These are phyloP conservation scores for Trichophyton schoenleinii DNA, from an alignment of 2,329 filamentous ascomycete species.

Conservation along the genomic window DNA sequence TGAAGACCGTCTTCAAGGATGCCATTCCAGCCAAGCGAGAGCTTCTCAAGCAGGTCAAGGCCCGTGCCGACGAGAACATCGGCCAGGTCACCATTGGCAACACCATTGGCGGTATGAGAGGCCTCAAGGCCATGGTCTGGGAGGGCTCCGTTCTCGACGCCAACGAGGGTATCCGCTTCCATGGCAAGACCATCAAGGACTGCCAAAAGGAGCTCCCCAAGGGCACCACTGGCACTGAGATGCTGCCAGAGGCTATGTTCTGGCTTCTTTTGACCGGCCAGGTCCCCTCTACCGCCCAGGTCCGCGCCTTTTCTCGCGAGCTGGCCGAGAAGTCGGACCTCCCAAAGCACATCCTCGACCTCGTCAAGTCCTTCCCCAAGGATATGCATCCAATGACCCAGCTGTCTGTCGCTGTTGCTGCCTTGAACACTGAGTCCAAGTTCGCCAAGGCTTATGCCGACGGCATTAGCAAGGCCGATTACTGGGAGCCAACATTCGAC, in stretches of 20 bases:
- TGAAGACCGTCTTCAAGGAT: slow-evolving; percentile 74
- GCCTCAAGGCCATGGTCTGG: slow-evolving; percentile 96
- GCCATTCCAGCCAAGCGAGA: slow-evolving; percentile 87
- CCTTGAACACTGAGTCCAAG: slow-evolving; percentile 86
- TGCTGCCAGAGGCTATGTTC: slow-evolving; percentile 99
- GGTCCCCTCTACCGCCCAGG: slow-evolving; percentile 70
- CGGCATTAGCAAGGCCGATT: slow-evolving; percentile 86
- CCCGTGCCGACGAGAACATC: slow-evolving; percentile 65
- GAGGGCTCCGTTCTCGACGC: slow-evolving; percentile 94
- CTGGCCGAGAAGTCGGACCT: slow-evolving; percentile 75
- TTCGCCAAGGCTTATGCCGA: slow-evolving; percentile 89
- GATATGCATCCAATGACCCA: slow-evolving; percentile 98
- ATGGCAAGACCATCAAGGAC: slow-evolving; percentile 94
- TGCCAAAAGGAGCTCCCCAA: slow-evolving; percentile 91
- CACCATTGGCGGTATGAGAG: slow-evolving; percentile 91
- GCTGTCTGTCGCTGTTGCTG: slow-evolving; percentile 85
- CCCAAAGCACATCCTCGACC: slow-evolving; percentile 68
- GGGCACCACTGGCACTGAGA: slow-evolving; percentile 72
- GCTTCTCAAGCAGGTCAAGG: slow-evolving; percentile 86
- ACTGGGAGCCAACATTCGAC: slow-evolving; percentile 98
- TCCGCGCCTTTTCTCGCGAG: slow-evolving; percentile 70
- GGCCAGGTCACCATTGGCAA: slow-evolving; percentile 91
- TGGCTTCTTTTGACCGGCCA: slow-evolving; percentile 92
- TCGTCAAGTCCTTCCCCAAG: slow-evolving; percentile 79
- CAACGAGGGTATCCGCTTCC: slow-evolving; percentile 95